phyloP scores from a whole-genome alignment of 805 yeast species.

The Wickerhamomyces hampshirensis region DNA sequence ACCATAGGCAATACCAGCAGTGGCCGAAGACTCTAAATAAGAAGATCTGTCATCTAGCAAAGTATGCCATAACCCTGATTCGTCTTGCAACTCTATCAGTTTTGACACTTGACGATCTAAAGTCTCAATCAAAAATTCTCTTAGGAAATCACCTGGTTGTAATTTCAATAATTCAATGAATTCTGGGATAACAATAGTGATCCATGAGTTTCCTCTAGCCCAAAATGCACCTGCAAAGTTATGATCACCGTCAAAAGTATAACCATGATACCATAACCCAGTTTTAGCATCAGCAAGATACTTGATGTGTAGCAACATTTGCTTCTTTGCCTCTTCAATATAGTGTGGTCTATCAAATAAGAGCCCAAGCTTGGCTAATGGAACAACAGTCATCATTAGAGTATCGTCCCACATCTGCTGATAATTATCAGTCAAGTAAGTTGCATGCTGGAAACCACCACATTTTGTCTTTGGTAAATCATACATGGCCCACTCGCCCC shows the following conservation, averaged over 20 bases:
- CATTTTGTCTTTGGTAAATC: slow-evolving; percentile 10
- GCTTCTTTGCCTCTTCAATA: slow-evolving; percentile 12
- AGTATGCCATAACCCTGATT: slow-evolving; percentile 13
- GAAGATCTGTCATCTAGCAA: slow-evolving; percentile 10
- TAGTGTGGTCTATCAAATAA: slow-evolving; percentile 11
- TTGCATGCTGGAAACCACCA: slow-evolving; percentile 13
- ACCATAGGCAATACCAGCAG: slow-evolving; percentile 13
- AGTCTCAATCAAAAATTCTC: slow-evolving; percentile 10
- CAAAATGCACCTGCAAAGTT: slow-evolving; percentile 12
- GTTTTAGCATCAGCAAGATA: slow-evolving; percentile 8
- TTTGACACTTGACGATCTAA: slow-evolving; percentile 14
- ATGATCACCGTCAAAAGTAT: slow-evolving; percentile 12
- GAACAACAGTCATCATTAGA: slow-evolving; percentile 13
- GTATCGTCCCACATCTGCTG: slow-evolving; percentile 13
- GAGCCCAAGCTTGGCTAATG: slow-evolving; percentile 11
- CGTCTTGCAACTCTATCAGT: slow-evolving; percentile 9
- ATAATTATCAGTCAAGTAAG: slow-evolving; percentile 10
- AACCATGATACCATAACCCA: slow-evolving; percentile 12
- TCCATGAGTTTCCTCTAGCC: slow-evolving; percentile 15
- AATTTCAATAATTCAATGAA: slow-evolving; percentile 10
- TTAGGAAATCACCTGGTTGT: slow-evolving; percentile 9
- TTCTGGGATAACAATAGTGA: slow-evolving; percentile 13
- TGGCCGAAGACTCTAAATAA: slow-evolving; percentile 10
- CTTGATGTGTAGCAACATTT: slow-evolving; percentile 9
- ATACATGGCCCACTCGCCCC: slow-evolving; percentile 13